Evolutionary conservation across 306 rosid genomes (phyloP).

Genomic region (Lupinus albus): DNA sequence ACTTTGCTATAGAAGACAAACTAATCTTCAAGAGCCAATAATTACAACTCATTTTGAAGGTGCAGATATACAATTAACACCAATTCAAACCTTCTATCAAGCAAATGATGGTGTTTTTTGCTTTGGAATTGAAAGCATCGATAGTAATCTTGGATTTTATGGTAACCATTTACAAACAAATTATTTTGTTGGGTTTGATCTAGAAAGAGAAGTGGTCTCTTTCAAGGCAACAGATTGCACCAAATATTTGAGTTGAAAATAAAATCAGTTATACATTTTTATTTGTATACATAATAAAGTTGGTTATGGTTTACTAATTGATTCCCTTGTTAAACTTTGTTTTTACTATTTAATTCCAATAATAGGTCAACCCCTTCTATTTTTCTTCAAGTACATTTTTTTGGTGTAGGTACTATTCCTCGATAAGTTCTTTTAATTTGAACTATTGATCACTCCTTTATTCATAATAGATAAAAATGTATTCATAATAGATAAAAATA

Average conservation of each 20-base stretch:
- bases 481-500: too few relatives aligned
- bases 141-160: conserved; percentile 34
- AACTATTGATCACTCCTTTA: too few relatives aligned
- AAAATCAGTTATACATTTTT: neutral
- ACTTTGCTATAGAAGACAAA: conserved; percentile 44
- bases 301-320: too few relatives aligned
- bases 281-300: too few relatives aligned
- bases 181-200: conserved; percentile 50
- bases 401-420: too few relatives aligned
- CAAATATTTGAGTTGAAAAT: neutral
- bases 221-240: conserved; percentile 48
- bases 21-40: conserved; percentile 31
- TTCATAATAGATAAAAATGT: too few relatives aligned
- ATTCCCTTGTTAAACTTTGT: too few relatives aligned
- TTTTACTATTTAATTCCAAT: too few relatives aligned
- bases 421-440: too few relatives aligned
- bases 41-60: conserved; percentile 39
- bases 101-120: conserved; percentile 42
- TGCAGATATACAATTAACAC: conserved; percentile 9
- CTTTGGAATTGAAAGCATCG: conserved; percentile 19
- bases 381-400: too few relatives aligned
- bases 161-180: conserved; percentile 51
- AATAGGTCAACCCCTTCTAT: too few relatives aligned
- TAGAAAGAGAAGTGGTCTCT: conserved; percentile 35
- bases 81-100: conserved; percentile 32